Evolutionary conservation across 495 filamentous ascomycete genomes (phyloP).

Genomic region (Friedmanniomyces endolithicus): DNA sequence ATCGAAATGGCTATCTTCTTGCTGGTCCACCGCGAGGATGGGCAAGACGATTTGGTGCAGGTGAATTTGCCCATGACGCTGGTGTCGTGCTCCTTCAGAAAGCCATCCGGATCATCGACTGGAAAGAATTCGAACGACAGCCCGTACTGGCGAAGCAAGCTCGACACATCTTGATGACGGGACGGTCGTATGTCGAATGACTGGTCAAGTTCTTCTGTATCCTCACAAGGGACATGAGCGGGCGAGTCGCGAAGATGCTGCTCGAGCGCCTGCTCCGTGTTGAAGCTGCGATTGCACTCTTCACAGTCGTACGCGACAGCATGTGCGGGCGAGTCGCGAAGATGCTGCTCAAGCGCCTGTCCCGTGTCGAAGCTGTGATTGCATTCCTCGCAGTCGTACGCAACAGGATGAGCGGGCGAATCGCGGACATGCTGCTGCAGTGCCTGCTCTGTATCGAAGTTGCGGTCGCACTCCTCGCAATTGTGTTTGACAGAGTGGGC

Average conservation of each 20-base stretch:
- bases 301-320: too few species aligned
- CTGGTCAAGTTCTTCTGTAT: not conserved
- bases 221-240: not conserved
- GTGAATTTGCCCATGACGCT: conserved; percentile 26
- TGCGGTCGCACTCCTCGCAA: too few species aligned
- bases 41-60: conserved; percentile 27
- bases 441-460: too few species aligned
- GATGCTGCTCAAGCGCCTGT: conserved; percentile 1
- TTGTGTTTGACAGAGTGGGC: too few species aligned
- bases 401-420: conserved; percentile 4
- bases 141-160: conserved; percentile 25
- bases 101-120: conserved; percentile 19
- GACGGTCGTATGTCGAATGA: conserved; percentile 26
- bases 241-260: conserved; percentile 5
- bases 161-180: conserved; percentile 31
- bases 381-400: too few species aligned
- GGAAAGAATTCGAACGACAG: conserved; percentile 26
- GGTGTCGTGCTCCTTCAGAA: conserved; percentile 23
- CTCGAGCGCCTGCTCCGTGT: conserved; percentile 4
- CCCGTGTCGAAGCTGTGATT: conserved; percentile 2
- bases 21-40: conserved; percentile 29
- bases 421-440: conserved; percentile 1
- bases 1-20: conserved; percentile 36
- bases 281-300: conserved; percentile 1
- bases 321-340: conserved; percentile 4